A percentile compares a stretch with the other conserved stretches of the same genome.
Evolutionary conservation across 352 stramenopile species (phyloP).

Genomic region (Phytophthora colocasiae): DNA sequence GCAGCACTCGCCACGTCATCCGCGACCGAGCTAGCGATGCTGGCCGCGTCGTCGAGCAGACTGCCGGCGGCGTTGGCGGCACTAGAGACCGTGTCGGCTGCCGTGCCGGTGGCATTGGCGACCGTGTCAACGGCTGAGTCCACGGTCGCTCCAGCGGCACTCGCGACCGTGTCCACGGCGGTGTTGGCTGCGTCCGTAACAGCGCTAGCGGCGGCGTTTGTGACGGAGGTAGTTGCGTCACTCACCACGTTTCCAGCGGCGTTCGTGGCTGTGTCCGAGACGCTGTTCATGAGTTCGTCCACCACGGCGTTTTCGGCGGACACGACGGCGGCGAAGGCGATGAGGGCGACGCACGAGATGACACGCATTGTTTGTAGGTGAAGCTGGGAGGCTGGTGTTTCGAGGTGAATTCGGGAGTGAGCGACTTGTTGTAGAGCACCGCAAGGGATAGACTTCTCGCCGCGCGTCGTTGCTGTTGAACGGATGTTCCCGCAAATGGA

Average conservation of each 20-base stretch:
- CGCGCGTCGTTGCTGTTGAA: conserved; percentile 9
- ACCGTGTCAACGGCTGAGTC: conserved; percentile 23
- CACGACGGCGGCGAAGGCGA: conserved; percentile 23
- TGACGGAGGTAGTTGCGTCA: conserved; percentile 2
- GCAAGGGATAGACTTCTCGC: conserved; percentile 14
- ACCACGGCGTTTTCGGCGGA: conserved; percentile 16
- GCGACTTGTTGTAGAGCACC: conserved; percentile 11
- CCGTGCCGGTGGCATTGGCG: conserved; percentile 18
- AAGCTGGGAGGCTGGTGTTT: neutral
- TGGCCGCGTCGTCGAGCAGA: conserved; percentile 19
- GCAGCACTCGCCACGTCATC: conserved; percentile 30
- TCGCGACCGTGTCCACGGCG: conserved; percentile 20
- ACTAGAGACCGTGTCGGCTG: conserved; percentile 18
- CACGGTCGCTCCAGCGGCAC: conserved; percentile 6
- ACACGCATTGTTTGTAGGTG: conserved; percentile 25
- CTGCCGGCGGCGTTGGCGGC: conserved; percentile 21
- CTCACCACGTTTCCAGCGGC: conserved; percentile 19
- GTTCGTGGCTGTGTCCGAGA: conserved; percentile 17
- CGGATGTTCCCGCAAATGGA: conserved; percentile 20
- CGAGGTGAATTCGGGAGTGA: conserved; percentile 27
- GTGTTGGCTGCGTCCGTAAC: conserved; percentile 9
- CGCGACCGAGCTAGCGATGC: conserved; percentile 27
- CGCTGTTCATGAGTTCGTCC: conserved; percentile 23
- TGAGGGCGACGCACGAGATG: conserved; percentile 22
- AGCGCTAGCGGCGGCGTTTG: conserved; percentile 10